Evolutionary conservation across 1,284 basidiomycete species (phyloP).

Genomic region (Ustilago trichophora): DNA sequence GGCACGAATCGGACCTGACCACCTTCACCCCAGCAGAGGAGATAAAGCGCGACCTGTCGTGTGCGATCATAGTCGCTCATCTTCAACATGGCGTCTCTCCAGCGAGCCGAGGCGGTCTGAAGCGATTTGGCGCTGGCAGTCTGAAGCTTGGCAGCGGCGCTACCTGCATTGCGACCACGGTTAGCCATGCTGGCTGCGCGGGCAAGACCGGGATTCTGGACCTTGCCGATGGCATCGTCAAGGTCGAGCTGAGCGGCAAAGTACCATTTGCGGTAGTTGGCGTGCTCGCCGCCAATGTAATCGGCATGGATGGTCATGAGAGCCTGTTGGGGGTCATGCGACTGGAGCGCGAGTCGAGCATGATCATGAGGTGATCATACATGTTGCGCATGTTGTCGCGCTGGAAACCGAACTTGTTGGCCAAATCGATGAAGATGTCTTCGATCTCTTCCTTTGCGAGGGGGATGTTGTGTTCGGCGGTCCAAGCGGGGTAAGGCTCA

Average conservation of each 20-base stretch:
- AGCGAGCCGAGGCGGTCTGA: conserved; percentile 85
- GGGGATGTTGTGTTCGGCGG: conserved; percentile 87
- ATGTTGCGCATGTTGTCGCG: conserved; percentile 76
- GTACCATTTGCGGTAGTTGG: conserved; percentile 78
- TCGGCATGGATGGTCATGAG: conserved; percentile 91
- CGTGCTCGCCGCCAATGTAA: conserved; percentile 88
- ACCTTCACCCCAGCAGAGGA: conserved; percentile 97
- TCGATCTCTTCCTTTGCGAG: conserved; percentile 99
- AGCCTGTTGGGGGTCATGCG: conserved; percentile 95
- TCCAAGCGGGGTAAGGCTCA: conserved; percentile 93
- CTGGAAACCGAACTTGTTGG: conserved; percentile 99
- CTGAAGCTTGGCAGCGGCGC: conserved; percentile 70
- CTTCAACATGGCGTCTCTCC: conserved; percentile 97
- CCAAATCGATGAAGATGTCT: conserved; percentile 95
- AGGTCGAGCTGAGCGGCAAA: conserved; percentile 98
- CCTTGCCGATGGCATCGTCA: conserved; percentile 93
- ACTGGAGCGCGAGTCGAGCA: conserved; percentile 75
- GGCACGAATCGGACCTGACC: conserved; percentile 98
- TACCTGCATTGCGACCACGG: conserved; percentile 43
- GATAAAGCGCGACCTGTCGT: conserved; percentile 92
- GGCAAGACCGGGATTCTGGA: conserved; percentile 87
- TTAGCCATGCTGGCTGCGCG: conserved; percentile 82
- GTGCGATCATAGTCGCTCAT: conserved; percentile 99
- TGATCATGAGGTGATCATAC: conserved; percentile 98
- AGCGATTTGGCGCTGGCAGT: conserved; percentile 79